phyloP scores from a whole-genome alignment of 1,139 yeast genomes.

The Lodderomyces parapsilosis region DNA sequence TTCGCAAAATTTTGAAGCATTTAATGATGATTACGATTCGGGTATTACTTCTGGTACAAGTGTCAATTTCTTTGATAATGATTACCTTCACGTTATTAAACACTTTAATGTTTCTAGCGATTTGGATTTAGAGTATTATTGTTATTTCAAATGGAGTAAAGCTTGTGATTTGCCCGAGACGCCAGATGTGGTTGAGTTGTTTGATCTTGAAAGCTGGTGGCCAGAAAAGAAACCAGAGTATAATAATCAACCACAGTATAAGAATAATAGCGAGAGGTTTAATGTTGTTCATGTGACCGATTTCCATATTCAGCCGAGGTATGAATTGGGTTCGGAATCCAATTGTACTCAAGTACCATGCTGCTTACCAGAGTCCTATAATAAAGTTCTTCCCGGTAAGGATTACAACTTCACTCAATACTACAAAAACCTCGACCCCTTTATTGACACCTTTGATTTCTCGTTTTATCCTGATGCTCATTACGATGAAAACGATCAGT shows the following conservation, averaged over 20 bases:
- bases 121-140: slow-evolving; percentile 33
- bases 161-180: slow-evolving; percentile 31
- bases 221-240: slow-evolving; percentile 28
- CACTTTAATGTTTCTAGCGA: slow-evolving; percentile 37
- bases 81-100: slow-evolving; percentile 36
- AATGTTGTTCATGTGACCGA: slow-evolving; percentile 66
- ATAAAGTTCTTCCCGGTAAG: slow-evolving; percentile 25
- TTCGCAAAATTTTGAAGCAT: slow-evolving; percentile 18
- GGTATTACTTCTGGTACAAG: slow-evolving; percentile 24
- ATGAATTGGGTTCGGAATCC: slow-evolving; percentile 57
- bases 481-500: slow-evolving; percentile 34
- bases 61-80: slow-evolving; percentile 39
- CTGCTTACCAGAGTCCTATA: slow-evolving; percentile 42
- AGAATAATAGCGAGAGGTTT: slow-evolving; percentile 31
- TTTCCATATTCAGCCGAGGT: slow-evolving; percentile 60
- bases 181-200: slow-evolving; percentile 25
- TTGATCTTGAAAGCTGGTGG: slow-evolving; percentile 29
- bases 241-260: slow-evolving; percentile 25
- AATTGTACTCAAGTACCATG: slow-evolving; percentile 56
- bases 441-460: slow-evolving; percentile 21
- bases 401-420: slow-evolving; percentile 34
- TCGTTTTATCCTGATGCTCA: slow-evolving; percentile 19
- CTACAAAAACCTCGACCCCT: slow-evolving; percentile 19
- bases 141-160: slow-evolving; percentile 24
- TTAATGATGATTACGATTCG: slow-evolving; percentile 20